Percentiles rank a stretch among this genome's conserved stretches.
phyloP scores from a whole-genome alignment of 2,329 filamentous ascomycete species.

The Sordariomycetes sp. region DNA sequence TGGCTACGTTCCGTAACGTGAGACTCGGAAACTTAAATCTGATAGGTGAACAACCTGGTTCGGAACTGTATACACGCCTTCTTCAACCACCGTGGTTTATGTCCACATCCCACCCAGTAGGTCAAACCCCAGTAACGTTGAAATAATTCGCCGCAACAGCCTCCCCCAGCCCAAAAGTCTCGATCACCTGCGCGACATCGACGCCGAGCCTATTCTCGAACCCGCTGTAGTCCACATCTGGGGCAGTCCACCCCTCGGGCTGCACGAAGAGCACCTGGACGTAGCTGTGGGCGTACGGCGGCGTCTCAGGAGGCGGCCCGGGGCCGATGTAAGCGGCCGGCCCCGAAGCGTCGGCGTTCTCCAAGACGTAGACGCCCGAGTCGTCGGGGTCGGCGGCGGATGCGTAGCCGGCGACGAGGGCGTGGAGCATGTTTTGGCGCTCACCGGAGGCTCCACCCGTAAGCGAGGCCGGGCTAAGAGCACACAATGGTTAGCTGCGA shows the following conservation, averaged over 20 bases:
- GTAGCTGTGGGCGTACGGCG: constrained; percentile 2
- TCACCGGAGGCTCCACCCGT: background rate
- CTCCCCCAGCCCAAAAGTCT: background rate
- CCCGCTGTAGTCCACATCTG: constrained; percentile 1
- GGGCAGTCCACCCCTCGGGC: constrained; percentile 1
- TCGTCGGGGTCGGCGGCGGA: background rate
- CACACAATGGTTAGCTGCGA: too few relatives aligned
- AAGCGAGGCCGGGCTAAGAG: too few relatives aligned
- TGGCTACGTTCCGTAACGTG: too few relatives aligned
- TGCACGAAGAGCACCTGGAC: constrained; percentile 3
- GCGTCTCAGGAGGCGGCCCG: constrained; percentile 1
- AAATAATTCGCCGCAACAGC: constrained; percentile 2
- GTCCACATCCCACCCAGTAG: background rate
- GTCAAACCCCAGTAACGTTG: constrained; percentile 3
- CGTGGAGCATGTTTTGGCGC: constrained; percentile 3
- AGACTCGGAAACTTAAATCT: too few relatives aligned
- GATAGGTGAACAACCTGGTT: too few relatives aligned
- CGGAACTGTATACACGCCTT: too few relatives aligned
- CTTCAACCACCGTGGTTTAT: too few relatives aligned
- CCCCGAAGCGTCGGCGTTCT: background rate
- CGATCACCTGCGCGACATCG: background rate
- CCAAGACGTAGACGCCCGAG: constrained; percentile 2
- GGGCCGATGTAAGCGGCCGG: constrained; percentile 5
- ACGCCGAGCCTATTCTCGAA: constrained; percentile 3
- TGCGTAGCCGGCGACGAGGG: constrained; percentile 1